Evolutionary conservation across 129 eudicot genomes (phyloP).

Genomic region (Flaveria robusta): DNA sequence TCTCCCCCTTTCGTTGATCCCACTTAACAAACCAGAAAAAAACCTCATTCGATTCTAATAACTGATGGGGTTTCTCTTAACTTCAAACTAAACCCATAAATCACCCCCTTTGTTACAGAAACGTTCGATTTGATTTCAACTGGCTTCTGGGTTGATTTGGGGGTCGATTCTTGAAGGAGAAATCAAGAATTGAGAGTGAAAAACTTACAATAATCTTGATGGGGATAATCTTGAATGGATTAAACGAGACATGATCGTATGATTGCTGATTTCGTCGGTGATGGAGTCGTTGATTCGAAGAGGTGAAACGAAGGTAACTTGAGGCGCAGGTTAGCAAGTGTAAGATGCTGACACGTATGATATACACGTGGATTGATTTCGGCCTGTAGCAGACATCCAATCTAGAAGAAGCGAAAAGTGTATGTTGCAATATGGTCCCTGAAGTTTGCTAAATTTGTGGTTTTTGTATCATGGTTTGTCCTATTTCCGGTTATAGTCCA

Average conservation of each 20-base stretch:
- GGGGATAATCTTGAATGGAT: constrained; percentile 41
- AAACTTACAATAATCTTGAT: constrained; percentile 47
- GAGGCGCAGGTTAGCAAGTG: constrained; percentile 22
- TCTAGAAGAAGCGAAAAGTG: not conserved
- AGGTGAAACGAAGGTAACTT: constrained; percentile 18
- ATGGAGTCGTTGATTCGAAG: constrained; percentile 13
- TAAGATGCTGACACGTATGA: constrained; percentile 26
- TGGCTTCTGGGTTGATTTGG: not conserved
- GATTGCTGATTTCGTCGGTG: not conserved
- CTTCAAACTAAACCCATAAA: no score
- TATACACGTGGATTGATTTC: constrained; percentile 35
- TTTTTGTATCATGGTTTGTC: no score
- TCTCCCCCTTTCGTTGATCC: no score
- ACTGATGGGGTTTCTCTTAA: no score
- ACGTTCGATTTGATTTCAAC: not conserved
- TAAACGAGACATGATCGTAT: constrained; percentile 51
- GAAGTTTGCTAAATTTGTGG: not conserved
- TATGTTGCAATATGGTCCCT: constrained; percentile 20
- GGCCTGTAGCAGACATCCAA: constrained; percentile 21
- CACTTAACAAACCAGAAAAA: no score
- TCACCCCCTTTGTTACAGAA: no score
- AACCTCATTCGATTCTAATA: no score
- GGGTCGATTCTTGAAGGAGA: not conserved
- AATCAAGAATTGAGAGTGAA: not conserved
- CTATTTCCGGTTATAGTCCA: not conserved